These are phyloP conservation scores for Dictyostelium intermedium DNA, from an alignment of 78 protist species.

Conservation along the genomic window DNA sequence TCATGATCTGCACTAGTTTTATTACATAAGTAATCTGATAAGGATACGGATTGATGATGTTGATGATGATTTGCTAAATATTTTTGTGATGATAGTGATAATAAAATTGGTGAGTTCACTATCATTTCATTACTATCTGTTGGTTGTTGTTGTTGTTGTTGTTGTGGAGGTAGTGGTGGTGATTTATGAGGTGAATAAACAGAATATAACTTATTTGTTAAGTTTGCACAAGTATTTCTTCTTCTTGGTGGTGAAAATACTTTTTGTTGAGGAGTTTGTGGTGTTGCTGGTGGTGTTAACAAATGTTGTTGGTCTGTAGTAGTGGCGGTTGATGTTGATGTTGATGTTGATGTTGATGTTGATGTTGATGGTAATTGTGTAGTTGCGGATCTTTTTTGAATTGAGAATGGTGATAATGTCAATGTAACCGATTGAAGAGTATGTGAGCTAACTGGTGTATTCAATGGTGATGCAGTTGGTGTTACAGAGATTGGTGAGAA, in stretches of 20 bases:
- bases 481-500: background rate
- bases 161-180: background rate
- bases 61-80: conserved; percentile 1
- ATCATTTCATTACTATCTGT: background rate
- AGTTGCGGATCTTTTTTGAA: conserved; percentile 7
- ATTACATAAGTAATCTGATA: background rate
- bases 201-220: conserved; percentile 6
- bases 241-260: conserved; percentile 73
- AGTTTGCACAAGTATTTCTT: conserved; percentile 48
- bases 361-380: background rate
- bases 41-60: background rate
- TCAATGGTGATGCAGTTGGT: background rate
- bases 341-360: background rate
- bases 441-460: background rate
- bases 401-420: conserved; percentile 5
- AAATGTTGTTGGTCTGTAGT: background rate
- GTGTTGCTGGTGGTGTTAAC: conserved; percentile 8
- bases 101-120: background rate
- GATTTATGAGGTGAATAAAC: conserved; percentile 30
- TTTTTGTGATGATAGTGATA: background rate
- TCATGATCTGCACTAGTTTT: background rate
- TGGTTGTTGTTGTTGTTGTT: background rate
- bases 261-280: conserved; percentile 29
- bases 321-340: background rate
- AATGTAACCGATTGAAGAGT: background rate